Evolutionary conservation across 2,329 filamentous ascomycete species (phyloP).

Genomic region (Onygenales sp.): DNA sequence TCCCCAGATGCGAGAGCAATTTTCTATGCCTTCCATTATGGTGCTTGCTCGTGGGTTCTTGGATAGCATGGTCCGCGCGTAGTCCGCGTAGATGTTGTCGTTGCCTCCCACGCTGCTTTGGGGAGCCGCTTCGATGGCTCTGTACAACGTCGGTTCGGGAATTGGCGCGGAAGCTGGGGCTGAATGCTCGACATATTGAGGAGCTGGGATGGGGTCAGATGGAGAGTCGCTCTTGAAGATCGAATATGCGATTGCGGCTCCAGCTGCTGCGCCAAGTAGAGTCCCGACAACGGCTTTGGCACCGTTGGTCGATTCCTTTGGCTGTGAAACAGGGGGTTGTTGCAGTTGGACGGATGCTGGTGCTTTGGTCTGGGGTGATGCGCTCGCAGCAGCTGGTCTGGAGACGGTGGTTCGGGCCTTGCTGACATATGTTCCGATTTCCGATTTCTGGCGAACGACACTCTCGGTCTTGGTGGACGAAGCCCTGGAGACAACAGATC

Average conservation of each 20-base stretch:
- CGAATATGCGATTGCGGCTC: slow-evolving; percentile 66
- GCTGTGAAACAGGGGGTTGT: slow-evolving; percentile 16
- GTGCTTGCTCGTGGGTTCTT: slow-evolving; percentile 33
- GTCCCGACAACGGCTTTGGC: slow-evolving; percentile 63
- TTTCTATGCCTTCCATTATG: slow-evolving; percentile 30
- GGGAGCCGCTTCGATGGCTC: slow-evolving; percentile 25
- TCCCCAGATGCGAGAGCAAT: slow-evolving; percentile 9
- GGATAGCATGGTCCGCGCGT: slow-evolving; percentile 26
- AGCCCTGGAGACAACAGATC: slow-evolving; percentile 28
- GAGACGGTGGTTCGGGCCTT: slow-evolving; percentile 19
- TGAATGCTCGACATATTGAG: slow-evolving; percentile 18
- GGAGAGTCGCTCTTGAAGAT: slow-evolving; percentile 44
- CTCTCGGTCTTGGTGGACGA: slow-evolving; percentile 21
- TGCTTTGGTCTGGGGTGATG: slow-evolving; percentile 9
- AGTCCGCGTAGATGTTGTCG: slow-evolving; percentile 19
- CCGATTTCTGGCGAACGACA: slow-evolving; percentile 20
- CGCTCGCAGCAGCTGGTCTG: slow-evolving; percentile 12
- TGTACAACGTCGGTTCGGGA: slow-evolving; percentile 18
- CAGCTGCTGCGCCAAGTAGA: slow-evolving; percentile 68
- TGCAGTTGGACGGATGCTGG: slow-evolving; percentile 11
- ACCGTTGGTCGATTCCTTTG: slow-evolving; percentile 20
- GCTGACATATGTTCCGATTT: slow-evolving; percentile 18
- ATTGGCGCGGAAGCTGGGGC: slow-evolving; percentile 10
- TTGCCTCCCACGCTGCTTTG: slow-evolving; percentile 19
- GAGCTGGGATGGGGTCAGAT: slow-evolving; percentile 14